These are phyloP conservation scores for Solanum pimpinellifolium DNA, from an alignment of 257 asterid species.

Conservation along the genomic window DNA sequence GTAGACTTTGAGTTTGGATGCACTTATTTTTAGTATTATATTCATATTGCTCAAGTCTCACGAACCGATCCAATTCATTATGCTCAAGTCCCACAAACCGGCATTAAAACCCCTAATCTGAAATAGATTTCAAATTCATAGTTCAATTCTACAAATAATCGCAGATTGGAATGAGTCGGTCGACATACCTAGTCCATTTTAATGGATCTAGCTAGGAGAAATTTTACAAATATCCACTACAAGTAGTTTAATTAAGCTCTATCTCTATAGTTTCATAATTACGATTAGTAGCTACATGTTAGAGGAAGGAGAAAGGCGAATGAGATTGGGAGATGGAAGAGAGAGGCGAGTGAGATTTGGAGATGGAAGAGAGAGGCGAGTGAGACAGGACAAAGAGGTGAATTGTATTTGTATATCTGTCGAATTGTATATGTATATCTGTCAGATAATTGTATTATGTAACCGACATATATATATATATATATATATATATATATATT, in stretches of 20 bases:
- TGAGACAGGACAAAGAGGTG: background rate
- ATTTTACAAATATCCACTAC: too few relatives aligned
- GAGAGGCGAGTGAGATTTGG: background rate
- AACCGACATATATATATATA: background rate
- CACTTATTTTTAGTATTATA: too few relatives aligned
- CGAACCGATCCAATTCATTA: background rate
- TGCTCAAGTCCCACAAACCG: background rate
- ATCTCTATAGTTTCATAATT: too few relatives aligned
- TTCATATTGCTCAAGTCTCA: background rate
- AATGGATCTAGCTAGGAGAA: background rate
- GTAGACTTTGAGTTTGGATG: too few relatives aligned
- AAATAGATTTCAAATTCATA: too few relatives aligned
- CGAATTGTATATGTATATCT: background rate
- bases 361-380: background rate
- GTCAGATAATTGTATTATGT: background rate
- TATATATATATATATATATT: too few relatives aligned
- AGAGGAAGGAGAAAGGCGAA: background rate
- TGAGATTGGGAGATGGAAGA: background rate
- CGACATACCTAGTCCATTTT: background rate
- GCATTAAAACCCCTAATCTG: background rate
- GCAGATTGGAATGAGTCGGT: background rate
- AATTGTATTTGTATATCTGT: background rate
- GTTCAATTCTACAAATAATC: background rate
- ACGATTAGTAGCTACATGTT: background rate
- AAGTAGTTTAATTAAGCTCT: too few relatives aligned